These are phyloP conservation scores for Arabis alpina DNA, from an alignment of 345 rosid genomes.

Conservation along the genomic window DNA sequence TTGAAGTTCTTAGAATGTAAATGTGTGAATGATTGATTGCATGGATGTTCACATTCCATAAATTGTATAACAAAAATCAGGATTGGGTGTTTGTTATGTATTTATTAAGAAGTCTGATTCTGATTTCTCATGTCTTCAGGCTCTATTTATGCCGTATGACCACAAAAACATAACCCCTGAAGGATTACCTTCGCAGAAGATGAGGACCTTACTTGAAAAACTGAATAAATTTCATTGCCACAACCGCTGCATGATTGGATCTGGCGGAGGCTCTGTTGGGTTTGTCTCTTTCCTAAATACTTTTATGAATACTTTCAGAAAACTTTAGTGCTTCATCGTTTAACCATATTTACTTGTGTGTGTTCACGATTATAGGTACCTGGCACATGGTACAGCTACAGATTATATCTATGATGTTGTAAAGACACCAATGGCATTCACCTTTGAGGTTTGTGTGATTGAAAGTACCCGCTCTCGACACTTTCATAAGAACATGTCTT, in stretches of 20 bases:
- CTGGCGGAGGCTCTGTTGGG: constrained; percentile 99
- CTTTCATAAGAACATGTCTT: constrained; percentile 14
- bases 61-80: constrained; percentile 1
- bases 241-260: constrained; percentile 85
- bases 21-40: not conserved
- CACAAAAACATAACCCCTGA: constrained; percentile 86
- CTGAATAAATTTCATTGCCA: constrained; percentile 75
- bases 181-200: constrained; percentile 60
- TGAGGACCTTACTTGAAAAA: constrained; percentile 75
- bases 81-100: constrained; percentile 2
- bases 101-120: constrained; percentile 18
- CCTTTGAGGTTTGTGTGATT: constrained; percentile 84
- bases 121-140: constrained; percentile 51
- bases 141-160: constrained; percentile 97
- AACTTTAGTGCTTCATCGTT: not conserved
- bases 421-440: constrained; percentile 93
- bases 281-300: constrained; percentile 44
- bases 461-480: not conserved
- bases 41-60: not conserved
- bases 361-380: constrained; percentile 60
- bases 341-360: not conserved
- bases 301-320: not conserved
- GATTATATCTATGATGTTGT: constrained; percentile 90
- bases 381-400: constrained; percentile 98
- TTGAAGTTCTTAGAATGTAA: not conserved